Evolutionary conservation across 805 yeast genomes (phyloP).

Genomic region (Ascoidea tarda): DNA sequence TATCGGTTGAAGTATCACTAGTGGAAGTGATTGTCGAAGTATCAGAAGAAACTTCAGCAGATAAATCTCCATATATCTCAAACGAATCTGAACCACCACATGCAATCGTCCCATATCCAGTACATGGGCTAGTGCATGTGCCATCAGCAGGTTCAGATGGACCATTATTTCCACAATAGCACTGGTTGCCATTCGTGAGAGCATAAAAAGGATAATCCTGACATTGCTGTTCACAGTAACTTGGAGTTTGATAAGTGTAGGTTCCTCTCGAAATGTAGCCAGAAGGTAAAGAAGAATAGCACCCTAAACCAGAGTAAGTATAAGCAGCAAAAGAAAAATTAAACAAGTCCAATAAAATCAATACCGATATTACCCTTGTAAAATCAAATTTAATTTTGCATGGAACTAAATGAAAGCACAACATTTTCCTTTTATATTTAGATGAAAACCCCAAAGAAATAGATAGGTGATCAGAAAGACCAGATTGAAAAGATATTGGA

Average conservation of each 20-base stretch:
- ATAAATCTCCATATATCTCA: slow-evolving; percentile 1
- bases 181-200: slow-evolving; percentile 20
- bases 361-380: too few species aligned
- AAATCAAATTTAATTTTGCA: too few species aligned
- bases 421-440: too few species aligned
- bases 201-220: slow-evolving; percentile 24
- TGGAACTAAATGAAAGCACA: too few species aligned
- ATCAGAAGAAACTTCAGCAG: background rate
- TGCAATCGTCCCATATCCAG: slow-evolving; percentile 19
- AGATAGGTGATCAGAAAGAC: too few species aligned
- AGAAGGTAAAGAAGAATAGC: slow-evolving; percentile 21
- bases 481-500: too few species aligned
- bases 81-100: slow-evolving; percentile 26
- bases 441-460: too few species aligned
- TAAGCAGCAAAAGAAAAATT: too few species aligned
- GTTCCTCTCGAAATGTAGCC: slow-evolving; percentile 15
- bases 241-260: slow-evolving; percentile 18
- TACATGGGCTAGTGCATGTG: slow-evolving; percentile 12
- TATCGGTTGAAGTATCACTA: background rate
- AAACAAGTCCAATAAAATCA: too few species aligned
- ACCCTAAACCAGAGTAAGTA: slow-evolving; percentile 5
- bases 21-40: background rate
- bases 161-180: slow-evolving; percentile 22
- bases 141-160: slow-evolving; percentile 12
- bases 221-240: slow-evolving; percentile 20